A percentile compares a stretch with the other conserved stretches of the same genome.
Conservation (phyloP, 257 asterid species). For the Primulina tabacum region DNA sequence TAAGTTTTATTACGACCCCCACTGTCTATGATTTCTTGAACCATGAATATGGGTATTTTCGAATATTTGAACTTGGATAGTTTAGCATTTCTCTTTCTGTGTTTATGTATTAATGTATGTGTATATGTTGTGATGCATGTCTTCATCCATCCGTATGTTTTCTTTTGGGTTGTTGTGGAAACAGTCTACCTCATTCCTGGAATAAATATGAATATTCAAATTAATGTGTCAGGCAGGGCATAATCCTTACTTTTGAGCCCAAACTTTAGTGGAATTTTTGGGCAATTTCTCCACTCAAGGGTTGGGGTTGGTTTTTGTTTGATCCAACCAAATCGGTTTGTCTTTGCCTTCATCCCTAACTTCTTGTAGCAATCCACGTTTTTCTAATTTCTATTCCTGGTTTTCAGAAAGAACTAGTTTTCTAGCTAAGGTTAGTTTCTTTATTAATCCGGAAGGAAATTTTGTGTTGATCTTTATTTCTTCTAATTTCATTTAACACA, state of each 20-base stretch:
- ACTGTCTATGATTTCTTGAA: neutral
- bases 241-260: too few species aligned
- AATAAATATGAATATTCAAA: too few species aligned
- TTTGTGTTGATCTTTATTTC: neutral
- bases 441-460: too few species aligned
- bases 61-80: too few species aligned
- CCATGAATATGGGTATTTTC: neutral
- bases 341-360: conserved; percentile 3
- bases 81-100: too few species aligned
- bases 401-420: conserved; percentile 1
- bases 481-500: neutral
- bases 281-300: neutral
- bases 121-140: too few species aligned
- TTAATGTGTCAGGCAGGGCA: too few species aligned
- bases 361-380: neutral
- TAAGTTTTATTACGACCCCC: too few species aligned
- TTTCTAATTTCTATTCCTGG: neutral
- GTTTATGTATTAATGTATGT: too few species aligned
- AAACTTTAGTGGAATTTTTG: neutral
- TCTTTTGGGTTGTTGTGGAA: too few species aligned
- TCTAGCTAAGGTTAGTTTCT: neutral
- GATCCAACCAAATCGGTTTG: neutral
- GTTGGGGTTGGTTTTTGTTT: neutral
- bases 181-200: too few species aligned
- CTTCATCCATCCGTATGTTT: too few species aligned